phyloP scores from a whole-genome alignment of 345 rosid genomes.

The Arabidopsis arenosa region DNA sequence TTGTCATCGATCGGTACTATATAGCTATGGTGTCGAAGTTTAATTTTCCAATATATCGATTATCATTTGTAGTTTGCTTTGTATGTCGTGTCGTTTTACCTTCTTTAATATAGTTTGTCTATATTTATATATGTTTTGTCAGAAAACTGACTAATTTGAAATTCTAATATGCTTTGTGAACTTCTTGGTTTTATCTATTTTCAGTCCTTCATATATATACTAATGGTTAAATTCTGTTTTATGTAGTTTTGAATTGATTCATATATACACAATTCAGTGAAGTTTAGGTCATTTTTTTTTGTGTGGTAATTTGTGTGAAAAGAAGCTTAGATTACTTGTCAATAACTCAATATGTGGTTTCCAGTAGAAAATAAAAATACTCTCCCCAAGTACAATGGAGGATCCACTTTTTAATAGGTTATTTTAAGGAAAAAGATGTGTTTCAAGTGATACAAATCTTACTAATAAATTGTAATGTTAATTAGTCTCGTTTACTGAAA shows the following conservation, averaged over 20 bases:
- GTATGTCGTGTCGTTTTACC: not conserved
- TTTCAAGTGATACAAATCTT: not conserved
- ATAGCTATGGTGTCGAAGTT: conserved; percentile 8
- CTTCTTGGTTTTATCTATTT: conserved; percentile 9
- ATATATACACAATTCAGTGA: too few species aligned
- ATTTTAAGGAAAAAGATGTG: too few species aligned
- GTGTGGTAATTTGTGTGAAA: too few species aligned
- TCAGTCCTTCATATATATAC: not conserved
- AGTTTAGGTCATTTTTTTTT: too few species aligned
- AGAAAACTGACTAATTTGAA: conserved; percentile 8
- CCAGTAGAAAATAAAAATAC: not conserved
- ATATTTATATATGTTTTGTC: not conserved
- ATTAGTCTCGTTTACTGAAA: not conserved
- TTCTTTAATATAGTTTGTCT: conserved; percentile 9
- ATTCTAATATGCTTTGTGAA: conserved; percentile 1
- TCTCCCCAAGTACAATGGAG: not conserved
- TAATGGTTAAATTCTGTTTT: not conserved
- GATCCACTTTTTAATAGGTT: not conserved
- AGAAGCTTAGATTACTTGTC: not conserved
- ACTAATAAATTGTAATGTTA: not conserved
- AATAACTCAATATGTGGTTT: not conserved
- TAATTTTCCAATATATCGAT: conserved; percentile 15
- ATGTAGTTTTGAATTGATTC: too few species aligned
- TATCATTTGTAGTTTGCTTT: conserved; percentile 22
- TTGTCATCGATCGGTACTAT: conserved; percentile 4